Evolutionary conservation across 495 filamentous ascomycete genomes (phyloP).

Genomic region (Xeromyces bisporus): DNA sequence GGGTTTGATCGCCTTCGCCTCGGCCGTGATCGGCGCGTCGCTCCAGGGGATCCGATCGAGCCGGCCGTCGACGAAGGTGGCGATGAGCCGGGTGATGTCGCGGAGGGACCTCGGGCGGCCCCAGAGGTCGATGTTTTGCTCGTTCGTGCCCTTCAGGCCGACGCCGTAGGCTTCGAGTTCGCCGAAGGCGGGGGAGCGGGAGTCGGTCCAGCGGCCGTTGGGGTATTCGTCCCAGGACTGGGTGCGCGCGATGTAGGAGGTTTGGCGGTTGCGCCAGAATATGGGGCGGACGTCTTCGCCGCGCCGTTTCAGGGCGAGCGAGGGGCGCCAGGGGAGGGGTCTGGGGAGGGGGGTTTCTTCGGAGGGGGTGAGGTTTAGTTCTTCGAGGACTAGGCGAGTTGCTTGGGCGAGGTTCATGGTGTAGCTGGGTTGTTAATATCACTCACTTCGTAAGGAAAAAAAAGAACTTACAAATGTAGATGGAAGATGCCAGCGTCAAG

Average conservation of each 20-base stretch:
- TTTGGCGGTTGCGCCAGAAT: constrained; percentile 96
- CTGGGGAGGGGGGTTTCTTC: constrained; percentile 60
- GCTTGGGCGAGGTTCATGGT: constrained; percentile 98
- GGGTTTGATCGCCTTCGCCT: constrained; percentile 60
- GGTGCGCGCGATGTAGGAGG: constrained; percentile 85
- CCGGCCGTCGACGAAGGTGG: constrained; percentile 62
- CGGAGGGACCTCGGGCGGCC: constrained; percentile 63
- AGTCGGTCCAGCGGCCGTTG: constrained; percentile 98
- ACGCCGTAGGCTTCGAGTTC: constrained; percentile 93
- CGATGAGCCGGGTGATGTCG: constrained; percentile 70
- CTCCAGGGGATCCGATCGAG: constrained; percentile 86
- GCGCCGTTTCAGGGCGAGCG: constrained; percentile 69
- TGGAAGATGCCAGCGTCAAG: constrained; percentile 67
- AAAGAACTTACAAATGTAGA: constrained; percentile 60
- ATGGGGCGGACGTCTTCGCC: constrained; percentile 95
- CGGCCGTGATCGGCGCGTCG: constrained; percentile 65
- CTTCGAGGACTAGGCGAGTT: constrained; percentile 83
- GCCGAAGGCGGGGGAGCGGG: constrained; percentile 89
- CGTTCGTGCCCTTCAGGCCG: constrained; percentile 89
- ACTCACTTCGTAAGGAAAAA: neutral
- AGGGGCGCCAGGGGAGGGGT: constrained; percentile 86
- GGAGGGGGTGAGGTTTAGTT: constrained; percentile 65
- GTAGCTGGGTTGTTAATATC: constrained; percentile 38
- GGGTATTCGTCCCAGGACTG: constrained; percentile 99
- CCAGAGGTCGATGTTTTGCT: constrained; percentile 92